Base-by-base conservation (phyloP, 2,329 filamentous ascomycete species). In the Pseudogymnoascus sp. region DNA sequence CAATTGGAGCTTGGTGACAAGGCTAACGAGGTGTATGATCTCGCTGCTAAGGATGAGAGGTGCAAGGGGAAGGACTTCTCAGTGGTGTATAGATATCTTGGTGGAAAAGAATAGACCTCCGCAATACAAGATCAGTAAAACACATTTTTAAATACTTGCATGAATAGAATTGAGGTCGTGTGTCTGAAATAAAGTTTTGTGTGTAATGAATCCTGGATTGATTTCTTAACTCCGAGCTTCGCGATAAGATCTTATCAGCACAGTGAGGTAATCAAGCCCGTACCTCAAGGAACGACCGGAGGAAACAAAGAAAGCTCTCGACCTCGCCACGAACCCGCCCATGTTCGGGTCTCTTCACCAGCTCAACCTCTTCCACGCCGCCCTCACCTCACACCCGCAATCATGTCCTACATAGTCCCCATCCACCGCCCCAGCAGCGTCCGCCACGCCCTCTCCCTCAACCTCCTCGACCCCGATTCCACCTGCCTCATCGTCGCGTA, bases 351-450 rank as follows among this genome's bases (percentile, higher is more conserved):
- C 47, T 31, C 47, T 53, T 10, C 4, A 53, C 47, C 24, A 29
- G 14, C 47, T 16, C 14, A 31, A 53, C 26, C 47, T 16, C 47
- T 14, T 16, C 14, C 24, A 53, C 47, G 6, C 6, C 14, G 6
- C 24, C 26, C 47, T 31, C 40, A 44, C 40, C 19, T 44, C 40
- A 44, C 40, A 21, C 24, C 24, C 47, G 24, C 47, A 31, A 53
- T 31, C 47, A 99, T 99, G 95, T 90, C 95, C 61, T 99, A 97
- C 75, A 81, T 99, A 71, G 92, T 91, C 66, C 93, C 95, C 40
- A 95, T 99, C 64, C 95, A 99, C 76, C 84, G 87, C 70, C 89
- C 95, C 24, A 97, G 91, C 74, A 96, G 91, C 78, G 87, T 97
- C 67, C 87, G 93, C 63, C 90, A 96, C 82, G 93, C 93, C 13